Conservation (phyloP, 2,329 filamentous ascomycete genomes). For the Rasamsonia emersonii region DNA sequence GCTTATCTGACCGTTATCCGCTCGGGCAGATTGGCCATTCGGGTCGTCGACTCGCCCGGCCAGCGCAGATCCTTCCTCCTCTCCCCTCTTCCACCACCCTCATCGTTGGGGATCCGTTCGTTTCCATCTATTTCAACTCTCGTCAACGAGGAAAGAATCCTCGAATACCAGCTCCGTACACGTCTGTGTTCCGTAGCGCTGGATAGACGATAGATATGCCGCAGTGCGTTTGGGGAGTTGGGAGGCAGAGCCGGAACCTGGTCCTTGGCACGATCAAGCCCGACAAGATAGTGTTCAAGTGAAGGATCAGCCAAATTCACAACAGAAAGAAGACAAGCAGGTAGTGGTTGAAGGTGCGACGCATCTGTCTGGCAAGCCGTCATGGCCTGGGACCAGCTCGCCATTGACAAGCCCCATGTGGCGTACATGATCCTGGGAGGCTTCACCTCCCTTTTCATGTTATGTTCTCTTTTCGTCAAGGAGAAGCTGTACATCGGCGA, state of each 20-base stretch:
- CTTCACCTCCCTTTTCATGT: constrained; percentile 97
- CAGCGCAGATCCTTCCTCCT: constrained; percentile 2
- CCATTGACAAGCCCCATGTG: constrained; percentile 88
- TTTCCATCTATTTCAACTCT: constrained; percentile 7
- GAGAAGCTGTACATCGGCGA: constrained; percentile 98
- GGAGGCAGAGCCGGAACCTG: neutral
- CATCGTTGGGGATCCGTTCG: constrained; percentile 4
- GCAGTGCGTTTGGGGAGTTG: neutral
- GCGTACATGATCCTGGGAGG: constrained; percentile 97
- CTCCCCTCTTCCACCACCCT: neutral
- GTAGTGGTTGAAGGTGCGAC: neutral
- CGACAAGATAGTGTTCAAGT: no score
- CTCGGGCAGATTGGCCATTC: no score
- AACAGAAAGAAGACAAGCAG: neutral
- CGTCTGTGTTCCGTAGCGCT: neutral
- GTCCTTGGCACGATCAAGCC: neutral
- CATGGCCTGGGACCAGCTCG: constrained; percentile 45
- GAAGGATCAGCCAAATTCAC: no score
- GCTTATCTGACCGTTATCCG: no score
- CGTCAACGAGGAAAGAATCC: constrained; percentile 4
- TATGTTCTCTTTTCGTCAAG: constrained; percentile 96
- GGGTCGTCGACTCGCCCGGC: no score
- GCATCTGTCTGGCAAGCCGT: constrained; percentile 11
- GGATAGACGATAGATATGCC: neutral
- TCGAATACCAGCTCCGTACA: neutral